Evolutionary conservation across 1,139 yeast species (phyloP).

Genomic region (Scheffersomyces stambukii): DNA sequence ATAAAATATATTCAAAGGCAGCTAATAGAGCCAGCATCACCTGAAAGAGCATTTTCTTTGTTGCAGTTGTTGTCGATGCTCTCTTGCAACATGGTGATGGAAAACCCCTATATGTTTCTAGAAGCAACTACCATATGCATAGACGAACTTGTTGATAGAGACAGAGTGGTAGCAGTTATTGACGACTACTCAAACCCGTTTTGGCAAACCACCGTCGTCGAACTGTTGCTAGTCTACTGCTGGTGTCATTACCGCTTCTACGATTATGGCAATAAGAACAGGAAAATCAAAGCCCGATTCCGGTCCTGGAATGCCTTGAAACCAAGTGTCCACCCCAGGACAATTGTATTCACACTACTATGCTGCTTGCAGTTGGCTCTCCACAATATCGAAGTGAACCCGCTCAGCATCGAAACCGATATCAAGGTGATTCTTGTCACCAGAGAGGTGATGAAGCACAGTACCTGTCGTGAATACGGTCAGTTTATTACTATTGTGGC

Average conservation of each 20-base stretch:
- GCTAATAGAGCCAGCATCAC: conserved; percentile 6
- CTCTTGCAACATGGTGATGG: conserved; percentile 7
- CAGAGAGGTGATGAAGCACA: conserved; percentile 16
- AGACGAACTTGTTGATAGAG: conserved; percentile 30
- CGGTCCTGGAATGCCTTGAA: conserved; percentile 18
- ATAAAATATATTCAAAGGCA: conserved; percentile 12
- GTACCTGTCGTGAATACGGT: conserved; percentile 27
- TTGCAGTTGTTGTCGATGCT: conserved; percentile 15
- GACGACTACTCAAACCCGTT: conserved; percentile 9
- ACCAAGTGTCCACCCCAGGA: conserved; percentile 25
- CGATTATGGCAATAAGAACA: conserved; percentile 5
- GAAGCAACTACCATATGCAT: conserved; percentile 31
- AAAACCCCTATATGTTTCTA: conserved; percentile 29
- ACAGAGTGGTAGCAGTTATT: conserved; percentile 19
- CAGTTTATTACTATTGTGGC: conserved; percentile 31
- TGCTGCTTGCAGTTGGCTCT: conserved; percentile 31
- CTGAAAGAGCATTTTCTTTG: conserved; percentile 11
- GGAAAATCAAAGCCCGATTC: conserved; percentile 10
- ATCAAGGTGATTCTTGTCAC: conserved; percentile 23
- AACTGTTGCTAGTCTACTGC: conserved; percentile 31
- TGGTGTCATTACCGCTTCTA: conserved; percentile 32
- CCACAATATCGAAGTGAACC: conserved; percentile 8
- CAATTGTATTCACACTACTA: conserved; percentile 27
- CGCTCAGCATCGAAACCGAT: conserved; percentile 14
- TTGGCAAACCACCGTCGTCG: conserved; percentile 20